Evolutionary conservation across 768 basidiomycete genomes (phyloP).

Genomic region (Lyophyllum atratum): DNA sequence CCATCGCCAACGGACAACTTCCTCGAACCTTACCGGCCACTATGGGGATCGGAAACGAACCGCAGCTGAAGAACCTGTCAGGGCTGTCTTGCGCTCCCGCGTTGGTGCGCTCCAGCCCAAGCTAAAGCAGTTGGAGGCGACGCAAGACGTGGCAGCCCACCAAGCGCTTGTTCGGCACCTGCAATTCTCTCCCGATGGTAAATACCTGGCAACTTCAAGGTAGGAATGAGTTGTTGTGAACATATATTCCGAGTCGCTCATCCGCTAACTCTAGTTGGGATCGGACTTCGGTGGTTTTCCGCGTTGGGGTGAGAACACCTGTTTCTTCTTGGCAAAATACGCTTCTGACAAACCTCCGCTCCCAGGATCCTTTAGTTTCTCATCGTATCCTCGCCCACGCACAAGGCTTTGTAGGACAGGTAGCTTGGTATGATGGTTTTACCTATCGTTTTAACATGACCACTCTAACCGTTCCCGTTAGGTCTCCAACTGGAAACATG

Average conservation of each 20-base stretch:
- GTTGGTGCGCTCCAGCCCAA: conserved; percentile 57
- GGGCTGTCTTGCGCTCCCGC: conserved; percentile 49
- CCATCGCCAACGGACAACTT: conserved; percentile 36
- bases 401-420: conserved; percentile 74
- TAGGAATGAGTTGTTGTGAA: conserved; percentile 22
- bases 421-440: conserved; percentile 56
- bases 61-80: conserved; percentile 32
- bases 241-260: background rate
- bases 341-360: conserved; percentile 6
- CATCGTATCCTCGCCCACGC: conserved; percentile 69
- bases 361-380: conserved; percentile 57
- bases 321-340: background rate
- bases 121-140: conserved; percentile 52
- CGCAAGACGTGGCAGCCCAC: conserved; percentile 66
- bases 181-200: conserved; percentile 78
- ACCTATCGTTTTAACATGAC: background rate
- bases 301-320: conserved; percentile 50
- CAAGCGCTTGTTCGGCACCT: conserved; percentile 69
- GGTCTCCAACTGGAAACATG: conserved; percentile 65
- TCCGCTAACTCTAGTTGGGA: conserved; percentile 56
- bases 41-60: conserved; percentile 27
- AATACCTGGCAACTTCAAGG: conserved; percentile 74
- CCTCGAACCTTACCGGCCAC: conserved; percentile 25
- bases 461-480: conserved; percentile 19
- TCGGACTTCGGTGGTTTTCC: conserved; percentile 66